phyloP scores from a whole-genome alignment of 371 early-diverging fungal species.

The Nosema muscidifuracis region DNA sequence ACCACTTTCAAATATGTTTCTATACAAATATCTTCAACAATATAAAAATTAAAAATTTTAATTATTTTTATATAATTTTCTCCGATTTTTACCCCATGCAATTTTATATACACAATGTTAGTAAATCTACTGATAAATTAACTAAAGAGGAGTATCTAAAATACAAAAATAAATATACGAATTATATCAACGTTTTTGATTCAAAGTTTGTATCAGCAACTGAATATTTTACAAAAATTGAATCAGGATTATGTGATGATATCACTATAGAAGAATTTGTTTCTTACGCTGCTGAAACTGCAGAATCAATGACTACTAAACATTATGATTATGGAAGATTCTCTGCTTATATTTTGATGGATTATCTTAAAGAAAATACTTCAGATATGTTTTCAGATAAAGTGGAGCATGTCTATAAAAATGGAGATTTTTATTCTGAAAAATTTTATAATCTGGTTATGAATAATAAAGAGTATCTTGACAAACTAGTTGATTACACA shows the following conservation, averaged over 20 bases:
- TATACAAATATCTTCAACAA: too few relatives aligned
- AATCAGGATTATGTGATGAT: conserved; percentile 1
- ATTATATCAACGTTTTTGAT: background rate
- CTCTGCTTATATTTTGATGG: conserved; percentile 88
- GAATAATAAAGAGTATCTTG: conserved; percentile 71
- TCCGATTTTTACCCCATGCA: background rate
- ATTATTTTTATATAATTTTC: too few relatives aligned
- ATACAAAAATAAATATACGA: background rate
- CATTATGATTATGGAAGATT: conserved; percentile 92
- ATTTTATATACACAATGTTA: background rate
- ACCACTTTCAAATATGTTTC: too few relatives aligned
- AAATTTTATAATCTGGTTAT: conserved; percentile 68
- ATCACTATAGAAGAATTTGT: conserved; percentile 22
- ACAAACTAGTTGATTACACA: conserved; percentile 80
- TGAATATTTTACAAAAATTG: background rate
- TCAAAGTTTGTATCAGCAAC: background rate
- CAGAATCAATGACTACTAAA: conserved; percentile 66
- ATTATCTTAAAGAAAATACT: conserved; percentile 89
- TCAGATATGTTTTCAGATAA: conserved; percentile 78
- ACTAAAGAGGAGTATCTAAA: background rate
- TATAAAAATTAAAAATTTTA: too few relatives aligned
- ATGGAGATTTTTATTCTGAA: conserved; percentile 77
- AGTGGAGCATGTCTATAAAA: conserved; percentile 72
- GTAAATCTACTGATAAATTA: background rate
- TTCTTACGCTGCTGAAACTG: conserved; percentile 32